These are phyloP conservation scores for Metarhizium album DNA, from an alignment of 2,329 filamentous ascomycete genomes.

Conservation along the genomic window DNA sequence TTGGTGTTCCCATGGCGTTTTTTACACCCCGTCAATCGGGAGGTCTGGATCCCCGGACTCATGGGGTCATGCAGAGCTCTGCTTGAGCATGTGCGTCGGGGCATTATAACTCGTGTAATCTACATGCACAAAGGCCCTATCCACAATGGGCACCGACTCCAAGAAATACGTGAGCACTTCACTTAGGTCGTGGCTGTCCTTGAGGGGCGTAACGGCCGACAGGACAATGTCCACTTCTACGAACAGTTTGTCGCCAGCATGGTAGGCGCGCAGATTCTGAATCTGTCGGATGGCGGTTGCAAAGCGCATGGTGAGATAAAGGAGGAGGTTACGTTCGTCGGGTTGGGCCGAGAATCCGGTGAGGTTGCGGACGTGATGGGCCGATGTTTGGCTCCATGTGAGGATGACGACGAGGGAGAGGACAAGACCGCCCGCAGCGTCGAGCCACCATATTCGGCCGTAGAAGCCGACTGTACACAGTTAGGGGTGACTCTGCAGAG, in stretches of 20 bases:
- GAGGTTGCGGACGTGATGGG: slow-evolving; percentile 69
- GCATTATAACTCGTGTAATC: slow-evolving; percentile 54
- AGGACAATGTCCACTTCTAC: slow-evolving; percentile 76
- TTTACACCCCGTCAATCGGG: not conserved
- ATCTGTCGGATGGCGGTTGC: slow-evolving; percentile 79
- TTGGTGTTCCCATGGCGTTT: not conserved
- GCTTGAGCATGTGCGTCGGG: slow-evolving; percentile 44
- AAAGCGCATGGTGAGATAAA: slow-evolving; percentile 91
- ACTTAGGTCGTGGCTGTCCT: slow-evolving; percentile 70
- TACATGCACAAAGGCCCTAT: slow-evolving; percentile 59
- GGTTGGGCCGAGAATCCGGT: slow-evolving; percentile 69
- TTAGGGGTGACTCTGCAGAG: not conserved
- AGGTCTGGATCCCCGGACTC: not conserved
- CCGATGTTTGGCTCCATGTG: slow-evolving; percentile 66
- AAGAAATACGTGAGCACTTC: slow-evolving; percentile 75
- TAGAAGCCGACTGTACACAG: slow-evolving; percentile 51
- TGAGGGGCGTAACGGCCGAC: slow-evolving; percentile 61
- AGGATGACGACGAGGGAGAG: slow-evolving; percentile 71
- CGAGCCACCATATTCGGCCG: slow-evolving; percentile 71
- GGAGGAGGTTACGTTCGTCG: slow-evolving; percentile 71
- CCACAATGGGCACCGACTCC: slow-evolving; percentile 72
- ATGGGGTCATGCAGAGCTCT: slow-evolving; percentile 10
- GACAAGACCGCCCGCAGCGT: slow-evolving; percentile 65
- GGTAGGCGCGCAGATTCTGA: slow-evolving; percentile 75
- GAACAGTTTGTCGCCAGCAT: slow-evolving; percentile 75